These are phyloP conservation scores for Lactarius sanguifluus DNA, from an alignment of 768 basidiomycete genomes.

Conservation along the genomic window DNA sequence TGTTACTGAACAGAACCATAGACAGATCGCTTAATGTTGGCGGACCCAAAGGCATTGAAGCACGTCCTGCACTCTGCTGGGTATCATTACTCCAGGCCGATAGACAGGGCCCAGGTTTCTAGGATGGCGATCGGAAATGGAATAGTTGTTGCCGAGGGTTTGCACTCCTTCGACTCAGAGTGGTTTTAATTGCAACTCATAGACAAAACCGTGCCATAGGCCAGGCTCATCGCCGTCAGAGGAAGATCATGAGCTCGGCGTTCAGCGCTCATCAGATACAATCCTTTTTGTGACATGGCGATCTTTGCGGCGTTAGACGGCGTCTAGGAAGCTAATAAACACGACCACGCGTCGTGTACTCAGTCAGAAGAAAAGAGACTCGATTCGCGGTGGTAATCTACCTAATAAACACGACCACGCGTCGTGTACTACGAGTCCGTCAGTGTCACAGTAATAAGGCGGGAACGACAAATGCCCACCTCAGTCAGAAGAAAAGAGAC, in stretches of 20 bases:
- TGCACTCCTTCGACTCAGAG: neutral
- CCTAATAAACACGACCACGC: too few species aligned
- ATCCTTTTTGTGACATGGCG: too few species aligned
- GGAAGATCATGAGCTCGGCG: constrained; percentile 34
- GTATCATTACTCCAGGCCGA: constrained; percentile 30
- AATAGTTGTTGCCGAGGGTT: constrained; percentile 31
- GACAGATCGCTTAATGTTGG: constrained; percentile 1
- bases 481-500: too few species aligned
- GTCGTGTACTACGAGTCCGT: too few species aligned
- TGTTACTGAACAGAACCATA: constrained; percentile 22
- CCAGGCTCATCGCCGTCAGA: constrained; percentile 30
- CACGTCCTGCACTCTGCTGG: constrained; percentile 35
- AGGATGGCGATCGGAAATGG: constrained; percentile 28
- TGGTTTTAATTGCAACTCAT: neutral
- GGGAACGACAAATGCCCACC: too few species aligned
- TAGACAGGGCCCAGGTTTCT: constrained; percentile 12
- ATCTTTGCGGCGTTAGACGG: too few species aligned
- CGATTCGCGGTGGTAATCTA: too few species aligned
- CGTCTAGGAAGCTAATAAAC: too few species aligned
- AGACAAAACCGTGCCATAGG: constrained; percentile 7
- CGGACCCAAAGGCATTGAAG: constrained; percentile 31
- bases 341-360: too few species aligned
- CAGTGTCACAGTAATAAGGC: too few species aligned
- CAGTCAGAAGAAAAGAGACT: too few species aligned
- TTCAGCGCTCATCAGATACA: constrained; percentile 31